Conservation (phyloP, 2,329 filamentous ascomycete species). For the Epichloe gansuensis region DNA sequence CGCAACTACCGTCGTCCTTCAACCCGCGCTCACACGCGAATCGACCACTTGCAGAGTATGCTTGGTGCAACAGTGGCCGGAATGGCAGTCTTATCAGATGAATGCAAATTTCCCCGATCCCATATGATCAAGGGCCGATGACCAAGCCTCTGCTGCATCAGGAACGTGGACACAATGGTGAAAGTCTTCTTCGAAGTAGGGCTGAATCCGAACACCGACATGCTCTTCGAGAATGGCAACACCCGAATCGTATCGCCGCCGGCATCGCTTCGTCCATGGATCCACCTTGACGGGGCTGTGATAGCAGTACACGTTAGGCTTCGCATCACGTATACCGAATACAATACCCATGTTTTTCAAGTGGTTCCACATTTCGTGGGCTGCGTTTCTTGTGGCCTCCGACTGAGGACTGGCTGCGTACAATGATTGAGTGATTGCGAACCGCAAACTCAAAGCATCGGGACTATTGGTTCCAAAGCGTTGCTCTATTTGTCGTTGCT, state of each 20-base stretch:
- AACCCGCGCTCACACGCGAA: background rate
- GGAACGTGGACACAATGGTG: slow-evolving; percentile 27
- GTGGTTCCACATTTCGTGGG: slow-evolving; percentile 25
- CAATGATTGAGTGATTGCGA: slow-evolving; percentile 28
- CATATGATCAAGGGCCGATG: slow-evolving; percentile 21
- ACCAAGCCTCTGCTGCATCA: slow-evolving; percentile 26
- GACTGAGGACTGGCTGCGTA: slow-evolving; percentile 22
- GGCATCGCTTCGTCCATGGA: slow-evolving; percentile 32
- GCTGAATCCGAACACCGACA: slow-evolving; percentile 23
- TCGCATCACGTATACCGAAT: slow-evolving; percentile 24
- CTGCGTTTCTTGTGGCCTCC: slow-evolving; percentile 23
- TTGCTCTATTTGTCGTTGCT: slow-evolving; percentile 25
- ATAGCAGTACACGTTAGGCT: slow-evolving; percentile 29
- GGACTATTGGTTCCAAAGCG: slow-evolving; percentile 19
- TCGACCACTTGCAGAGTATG: background rate
- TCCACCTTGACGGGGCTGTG: slow-evolving; percentile 31
- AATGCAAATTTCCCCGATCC: slow-evolving; percentile 19
- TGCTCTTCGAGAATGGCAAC: slow-evolving; percentile 26
- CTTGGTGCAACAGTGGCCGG: background rate
- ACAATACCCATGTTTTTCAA: slow-evolving; percentile 24
- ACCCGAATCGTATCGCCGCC: slow-evolving; percentile 27
- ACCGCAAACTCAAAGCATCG: slow-evolving; percentile 28
- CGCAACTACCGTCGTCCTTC: background rate
- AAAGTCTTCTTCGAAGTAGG: slow-evolving; percentile 34
- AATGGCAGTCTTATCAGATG: slow-evolving; percentile 15